phyloP scores from a whole-genome alignment of 352 stramenopile genomes.

The Peronospora farinosa region DNA sequence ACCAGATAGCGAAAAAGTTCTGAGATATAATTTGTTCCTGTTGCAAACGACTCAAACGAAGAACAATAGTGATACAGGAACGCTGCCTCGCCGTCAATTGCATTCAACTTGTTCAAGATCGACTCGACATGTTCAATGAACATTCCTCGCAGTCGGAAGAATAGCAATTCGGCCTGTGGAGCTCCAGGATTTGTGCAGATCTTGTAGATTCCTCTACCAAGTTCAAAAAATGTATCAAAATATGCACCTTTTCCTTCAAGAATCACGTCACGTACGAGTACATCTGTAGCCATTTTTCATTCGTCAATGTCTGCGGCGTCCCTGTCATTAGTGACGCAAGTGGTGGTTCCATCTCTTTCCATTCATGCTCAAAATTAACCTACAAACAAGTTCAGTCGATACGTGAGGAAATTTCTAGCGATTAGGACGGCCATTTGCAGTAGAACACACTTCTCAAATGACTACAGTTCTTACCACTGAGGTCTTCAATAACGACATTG shows the following conservation, averaged over 20 bases:
- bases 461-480: constrained; percentile 40
- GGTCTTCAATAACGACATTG: constrained; percentile 82
- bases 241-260: neutral
- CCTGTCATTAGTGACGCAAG: constrained; percentile 72
- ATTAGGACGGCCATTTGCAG: neutral
- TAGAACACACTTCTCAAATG: neutral
- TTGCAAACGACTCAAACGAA: constrained; percentile 68
- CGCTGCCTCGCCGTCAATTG: constrained; percentile 51
- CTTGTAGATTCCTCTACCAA: constrained; percentile 73
- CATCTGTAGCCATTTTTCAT: constrained; percentile 84
- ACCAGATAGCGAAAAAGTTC: constrained; percentile 81
- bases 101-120: constrained; percentile 52
- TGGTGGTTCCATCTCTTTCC: constrained; percentile 75
- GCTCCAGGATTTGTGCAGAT: constrained; percentile 81
- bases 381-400: constrained; percentile 23
- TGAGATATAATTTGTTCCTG: constrained; percentile 70
- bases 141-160: constrained; percentile 66
- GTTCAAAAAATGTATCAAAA: constrained; percentile 1
- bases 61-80: constrained; percentile 67
- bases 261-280: constrained; percentile 56
- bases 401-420: constrained; percentile 2
- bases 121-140: constrained; percentile 62
- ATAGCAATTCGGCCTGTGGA: constrained; percentile 77
- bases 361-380: constrained; percentile 84
- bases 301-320: constrained; percentile 54